Evolutionary conservation across 2,329 filamentous ascomycete genomes (phyloP).

Genomic region (Exophiala xenobiotica): DNA sequence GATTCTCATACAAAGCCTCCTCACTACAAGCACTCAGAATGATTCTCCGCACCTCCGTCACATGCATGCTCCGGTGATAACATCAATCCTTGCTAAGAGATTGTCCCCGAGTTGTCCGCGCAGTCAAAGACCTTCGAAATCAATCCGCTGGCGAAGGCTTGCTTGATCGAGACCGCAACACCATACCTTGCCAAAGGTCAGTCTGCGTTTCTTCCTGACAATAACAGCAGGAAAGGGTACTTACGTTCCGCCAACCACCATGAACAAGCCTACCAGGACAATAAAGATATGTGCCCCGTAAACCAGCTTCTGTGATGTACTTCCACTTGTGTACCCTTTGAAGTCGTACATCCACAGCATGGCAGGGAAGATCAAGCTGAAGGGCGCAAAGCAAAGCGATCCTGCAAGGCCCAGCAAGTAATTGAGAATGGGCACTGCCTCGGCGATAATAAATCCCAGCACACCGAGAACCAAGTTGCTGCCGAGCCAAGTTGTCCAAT

Average conservation of each 20-base stretch:
- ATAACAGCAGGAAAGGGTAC: neutral
- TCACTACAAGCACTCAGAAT: no score
- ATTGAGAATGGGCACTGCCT: constrained; percentile 56
- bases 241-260: constrained; percentile 51
- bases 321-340: constrained; percentile 39
- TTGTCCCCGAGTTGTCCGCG: constrained; percentile 10
- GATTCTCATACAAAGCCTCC: no score
- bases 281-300: constrained; percentile 46
- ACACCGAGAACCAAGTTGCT: constrained; percentile 37
- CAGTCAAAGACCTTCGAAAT: constrained; percentile 16
- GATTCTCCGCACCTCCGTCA: no score
- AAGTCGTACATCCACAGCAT: constrained; percentile 53
- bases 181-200: constrained; percentile 3
- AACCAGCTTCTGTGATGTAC: constrained; percentile 35
- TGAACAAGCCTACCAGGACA: constrained; percentile 48
- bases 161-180: constrained; percentile 7
- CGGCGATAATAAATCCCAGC: constrained; percentile 48
- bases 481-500: constrained; percentile 54
- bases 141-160: constrained; percentile 5
- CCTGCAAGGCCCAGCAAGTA: constrained; percentile 52
- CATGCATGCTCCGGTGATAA: no score
- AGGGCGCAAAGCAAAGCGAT: constrained; percentile 52
- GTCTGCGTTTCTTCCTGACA: no score
- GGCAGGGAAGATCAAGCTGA: constrained; percentile 50
- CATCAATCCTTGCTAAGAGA: no score